Conservation (phyloP, 106 monocot species). For the Apostasia ramifera region DNA sequence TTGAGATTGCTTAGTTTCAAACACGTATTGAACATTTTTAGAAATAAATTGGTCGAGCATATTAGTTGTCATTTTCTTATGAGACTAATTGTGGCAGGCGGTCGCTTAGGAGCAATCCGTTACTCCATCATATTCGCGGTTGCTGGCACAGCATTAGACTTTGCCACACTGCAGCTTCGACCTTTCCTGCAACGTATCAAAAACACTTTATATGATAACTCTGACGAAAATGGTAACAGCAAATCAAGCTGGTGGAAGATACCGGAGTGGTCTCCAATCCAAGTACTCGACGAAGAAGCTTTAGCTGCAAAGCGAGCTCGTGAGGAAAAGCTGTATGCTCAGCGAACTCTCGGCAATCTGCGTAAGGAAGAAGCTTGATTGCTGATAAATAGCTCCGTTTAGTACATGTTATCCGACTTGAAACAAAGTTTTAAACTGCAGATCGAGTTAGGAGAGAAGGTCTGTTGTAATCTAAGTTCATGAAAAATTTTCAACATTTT, state of each 20-base stretch:
- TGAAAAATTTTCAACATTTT: too few species aligned
- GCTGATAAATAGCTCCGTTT: neutral
- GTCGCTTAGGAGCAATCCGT: slow-evolving; percentile 60
- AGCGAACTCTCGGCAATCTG: slow-evolving; percentile 32
- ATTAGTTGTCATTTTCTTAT: neutral
- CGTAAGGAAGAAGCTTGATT: slow-evolving; percentile 51
- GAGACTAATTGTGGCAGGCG: slow-evolving; percentile 32
- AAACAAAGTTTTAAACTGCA: too few species aligned
- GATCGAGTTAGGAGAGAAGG: too few species aligned
- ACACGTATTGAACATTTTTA: neutral
- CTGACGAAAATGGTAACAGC: neutral
- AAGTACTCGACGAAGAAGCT: slow-evolving; percentile 84
- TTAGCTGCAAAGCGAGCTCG: slow-evolving; percentile 71
- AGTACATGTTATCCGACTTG: too few species aligned
- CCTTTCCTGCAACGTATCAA: slow-evolving; percentile 28
- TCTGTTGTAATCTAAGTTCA: too few species aligned
- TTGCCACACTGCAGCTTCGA: slow-evolving; percentile 29
- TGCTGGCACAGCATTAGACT: slow-evolving; percentile 69
- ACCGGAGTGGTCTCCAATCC: slow-evolving; percentile 84
- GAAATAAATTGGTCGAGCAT: neutral
- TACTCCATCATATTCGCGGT: slow-evolving; percentile 63
- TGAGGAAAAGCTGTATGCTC: slow-evolving; percentile 44
- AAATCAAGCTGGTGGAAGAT: slow-evolving; percentile 18
- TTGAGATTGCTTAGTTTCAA: neutral
- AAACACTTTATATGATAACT: slow-evolving; percentile 9